A percentile compares a stretch with the other conserved stretches of the same genome.
Evolutionary conservation across 164 flowering plant species (phyloP).

Genomic region (Stephania japonica): DNA sequence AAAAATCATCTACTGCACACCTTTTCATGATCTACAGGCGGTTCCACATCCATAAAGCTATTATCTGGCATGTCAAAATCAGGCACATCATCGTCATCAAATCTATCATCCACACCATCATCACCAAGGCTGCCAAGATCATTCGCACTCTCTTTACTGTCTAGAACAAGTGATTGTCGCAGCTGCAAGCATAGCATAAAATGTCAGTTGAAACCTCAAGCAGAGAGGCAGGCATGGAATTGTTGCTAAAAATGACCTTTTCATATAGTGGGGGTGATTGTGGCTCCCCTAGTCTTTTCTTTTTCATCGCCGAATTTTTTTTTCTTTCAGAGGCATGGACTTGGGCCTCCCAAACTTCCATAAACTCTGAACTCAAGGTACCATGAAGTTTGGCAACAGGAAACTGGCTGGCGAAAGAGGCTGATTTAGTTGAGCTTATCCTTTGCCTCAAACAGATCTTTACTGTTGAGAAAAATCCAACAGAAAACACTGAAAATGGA

Average conservation of each 20-base stretch:
- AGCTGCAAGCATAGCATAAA: conserved; percentile 49
- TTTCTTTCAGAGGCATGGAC: conserved; percentile 22
- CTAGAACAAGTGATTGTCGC: conserved; percentile 53
- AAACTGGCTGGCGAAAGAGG: conserved; percentile 37
- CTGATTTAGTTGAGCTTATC: conserved; percentile 22
- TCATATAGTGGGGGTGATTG: conserved; percentile 58
- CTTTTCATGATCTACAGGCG: conserved; percentile 30
- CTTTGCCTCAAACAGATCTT: conserved; percentile 33
- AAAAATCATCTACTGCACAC: conserved; percentile 20
- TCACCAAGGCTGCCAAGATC: conserved; percentile 23
- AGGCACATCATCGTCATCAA: conserved; percentile 31
- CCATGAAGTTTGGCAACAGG: conserved; percentile 70
- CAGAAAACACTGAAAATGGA: background rate
- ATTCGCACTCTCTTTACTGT: conserved; percentile 25
- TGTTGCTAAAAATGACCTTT: conserved; percentile 40
- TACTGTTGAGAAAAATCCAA: conserved; percentile 32
- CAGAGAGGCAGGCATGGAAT: background rate
- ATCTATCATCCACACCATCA: conserved; percentile 34
- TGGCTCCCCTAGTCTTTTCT: conserved; percentile 26
- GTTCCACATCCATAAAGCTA: conserved; percentile 45
- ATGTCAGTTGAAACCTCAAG: conserved; percentile 9
- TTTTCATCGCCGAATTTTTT: conserved; percentile 9
- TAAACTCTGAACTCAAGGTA: conserved; percentile 56
- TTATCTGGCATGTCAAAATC: conserved; percentile 49
- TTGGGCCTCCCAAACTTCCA: conserved; percentile 50